phyloP scores from a whole-genome alignment of 1,284 basidiomycete species.

The Macrocybe sp. region DNA sequence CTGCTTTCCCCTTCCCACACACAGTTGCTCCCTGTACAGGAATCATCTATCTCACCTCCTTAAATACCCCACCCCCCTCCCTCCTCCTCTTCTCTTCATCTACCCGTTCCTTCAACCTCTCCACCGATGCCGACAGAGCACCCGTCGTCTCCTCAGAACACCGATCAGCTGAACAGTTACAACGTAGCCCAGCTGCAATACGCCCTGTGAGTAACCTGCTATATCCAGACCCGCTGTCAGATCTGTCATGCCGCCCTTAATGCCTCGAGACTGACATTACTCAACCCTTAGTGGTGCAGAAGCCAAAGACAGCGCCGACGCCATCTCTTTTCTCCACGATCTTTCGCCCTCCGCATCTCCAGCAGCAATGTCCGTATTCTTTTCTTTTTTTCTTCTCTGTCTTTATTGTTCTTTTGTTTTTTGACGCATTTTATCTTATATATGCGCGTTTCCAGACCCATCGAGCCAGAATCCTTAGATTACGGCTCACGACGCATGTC shows the following conservation, averaged over 20 bases:
- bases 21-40: constrained; percentile 1
- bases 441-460: constrained; percentile 18
- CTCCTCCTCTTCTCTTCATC: constrained; percentile 13
- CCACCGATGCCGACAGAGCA: constrained; percentile 39
- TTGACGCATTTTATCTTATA: background rate
- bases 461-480: constrained; percentile 41
- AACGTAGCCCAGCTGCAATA: constrained; percentile 60
- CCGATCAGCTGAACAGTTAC: constrained; percentile 47
- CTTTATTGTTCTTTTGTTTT: constrained; percentile 33
- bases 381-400: constrained; percentile 23
- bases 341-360: constrained; percentile 45
- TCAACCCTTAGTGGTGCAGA: background rate
- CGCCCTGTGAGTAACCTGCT: constrained; percentile 44
- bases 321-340: constrained; percentile 33
- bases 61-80: constrained; percentile 12
- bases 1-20: constrained; percentile 3
- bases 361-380: constrained; percentile 35
- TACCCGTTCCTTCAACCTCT: constrained; percentile 11
- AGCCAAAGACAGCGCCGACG: constrained; percentile 35
- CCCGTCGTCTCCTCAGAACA: constrained; percentile 22
- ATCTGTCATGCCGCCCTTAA: constrained; percentile 19
- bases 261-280: background rate
- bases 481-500: constrained; percentile 58
- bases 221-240: constrained; percentile 20
- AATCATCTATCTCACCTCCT: constrained; percentile 5